Percentiles rank a stretch among this genome's conserved stretches.
Evolutionary conservation across 129 eudicot species (phyloP).

Genomic region (Ambrosia trifida): DNA sequence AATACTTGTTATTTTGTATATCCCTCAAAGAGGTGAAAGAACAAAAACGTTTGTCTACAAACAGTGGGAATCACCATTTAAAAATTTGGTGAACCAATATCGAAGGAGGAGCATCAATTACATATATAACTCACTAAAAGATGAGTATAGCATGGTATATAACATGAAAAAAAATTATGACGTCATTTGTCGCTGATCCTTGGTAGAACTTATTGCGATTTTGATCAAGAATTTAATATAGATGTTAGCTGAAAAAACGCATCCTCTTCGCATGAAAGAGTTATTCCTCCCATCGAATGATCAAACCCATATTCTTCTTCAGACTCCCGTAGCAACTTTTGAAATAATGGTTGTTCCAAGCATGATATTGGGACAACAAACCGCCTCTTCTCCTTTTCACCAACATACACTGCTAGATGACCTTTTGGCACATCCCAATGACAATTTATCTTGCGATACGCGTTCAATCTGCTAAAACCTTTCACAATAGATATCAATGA

Average conservation of each 20-base stretch:
- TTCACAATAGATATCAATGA: constrained; percentile 2
- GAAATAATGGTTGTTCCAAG: constrained; percentile 7
- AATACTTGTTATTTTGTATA: too few relatives aligned
- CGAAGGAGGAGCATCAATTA: too few relatives aligned
- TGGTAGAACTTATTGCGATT: neutral
- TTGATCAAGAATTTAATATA: neutral
- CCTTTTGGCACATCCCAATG: constrained; percentile 29
- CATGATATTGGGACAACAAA: constrained; percentile 8
- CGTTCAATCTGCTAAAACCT: constrained; percentile 20
- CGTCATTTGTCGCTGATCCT: too few relatives aligned
- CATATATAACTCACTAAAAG: too few relatives aligned
- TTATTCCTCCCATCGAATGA: neutral
- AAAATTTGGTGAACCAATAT: too few relatives aligned
- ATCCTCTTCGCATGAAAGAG: neutral
- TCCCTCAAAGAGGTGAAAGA: too few relatives aligned
- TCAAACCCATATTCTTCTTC: neutral
- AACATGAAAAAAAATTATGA: too few relatives aligned
- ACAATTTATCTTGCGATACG: neutral
- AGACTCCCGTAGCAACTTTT: neutral
- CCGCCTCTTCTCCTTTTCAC: constrained; percentile 15
- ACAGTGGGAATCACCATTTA: too few relatives aligned
- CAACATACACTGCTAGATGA: constrained; percentile 23
- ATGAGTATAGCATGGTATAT: too few relatives aligned
- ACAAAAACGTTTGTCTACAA: too few relatives aligned
- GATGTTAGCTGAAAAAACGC: neutral